These are phyloP conservation scores for Epichloe hybrida DNA, from an alignment of 2,329 filamentous ascomycete genomes.

Conservation along the genomic window DNA sequence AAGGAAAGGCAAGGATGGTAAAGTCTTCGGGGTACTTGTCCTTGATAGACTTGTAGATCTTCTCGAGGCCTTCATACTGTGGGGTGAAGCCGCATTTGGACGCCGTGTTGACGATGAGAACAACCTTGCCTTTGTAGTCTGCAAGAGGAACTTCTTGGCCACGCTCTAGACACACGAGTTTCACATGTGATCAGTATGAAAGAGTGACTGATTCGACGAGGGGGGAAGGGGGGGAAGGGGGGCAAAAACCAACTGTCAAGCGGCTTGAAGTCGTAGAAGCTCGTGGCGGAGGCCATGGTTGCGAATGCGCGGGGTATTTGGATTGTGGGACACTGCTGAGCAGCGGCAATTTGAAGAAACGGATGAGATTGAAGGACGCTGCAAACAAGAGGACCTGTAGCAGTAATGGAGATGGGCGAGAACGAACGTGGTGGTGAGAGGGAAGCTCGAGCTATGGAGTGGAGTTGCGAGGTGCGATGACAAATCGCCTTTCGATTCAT, in stretches of 20 bases:
- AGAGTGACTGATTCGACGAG: background rate
- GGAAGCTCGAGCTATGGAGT: slow-evolving; percentile 3
- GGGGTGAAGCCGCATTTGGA: slow-evolving; percentile 98
- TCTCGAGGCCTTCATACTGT: slow-evolving; percentile 89
- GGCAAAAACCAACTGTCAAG: slow-evolving; percentile 47
- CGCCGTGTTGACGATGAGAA: slow-evolving; percentile 93
- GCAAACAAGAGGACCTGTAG: background rate
- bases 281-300: slow-evolving; percentile 27
- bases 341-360: background rate
- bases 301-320: slow-evolving; percentile 4
- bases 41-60: slow-evolving; percentile 68
- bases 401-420: background rate
- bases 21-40: slow-evolving; percentile 62
- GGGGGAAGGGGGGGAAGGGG: too few species aligned
- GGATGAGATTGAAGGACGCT: background rate
- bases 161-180: slow-evolving; percentile 21
- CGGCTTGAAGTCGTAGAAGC: slow-evolving; percentile 74
- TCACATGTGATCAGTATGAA: slow-evolving; percentile 8
- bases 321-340: background rate
- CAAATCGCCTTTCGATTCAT: slow-evolving; percentile 6
- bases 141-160: slow-evolving; percentile 57
- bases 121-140: slow-evolving; percentile 76
- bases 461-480: slow-evolving; percentile 4
- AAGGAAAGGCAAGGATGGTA: slow-evolving; percentile 85
- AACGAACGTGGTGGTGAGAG: slow-evolving; percentile 2